Evolutionary conservation across 139 green algal species (phyloP), one percentile per base, ranked within the genome.

Genomic region (Coelastrella sp.): DNA sequence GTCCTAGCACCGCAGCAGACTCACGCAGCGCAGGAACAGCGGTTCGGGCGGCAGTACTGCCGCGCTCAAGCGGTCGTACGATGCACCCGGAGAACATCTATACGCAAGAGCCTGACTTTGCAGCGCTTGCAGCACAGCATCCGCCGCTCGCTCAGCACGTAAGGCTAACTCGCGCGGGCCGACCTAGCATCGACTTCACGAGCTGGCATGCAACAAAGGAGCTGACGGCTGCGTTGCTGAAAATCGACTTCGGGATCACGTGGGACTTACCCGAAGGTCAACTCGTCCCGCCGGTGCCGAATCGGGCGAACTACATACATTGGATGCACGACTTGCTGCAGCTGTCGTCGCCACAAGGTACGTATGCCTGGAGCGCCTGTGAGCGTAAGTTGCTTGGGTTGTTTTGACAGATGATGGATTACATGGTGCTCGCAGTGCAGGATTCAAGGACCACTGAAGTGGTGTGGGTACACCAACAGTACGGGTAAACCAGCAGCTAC

Each of bases 281-380:
- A 71, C 94, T 99, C 57, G 95, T 98, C 20, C 96, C 97, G 4
- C 95, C 96, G 0, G 75, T 98, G 3, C 94, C 98, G 73, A 98
- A 98, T 90, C 89, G 98, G 3, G 90, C 91, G 76, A 99, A 99
- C 93, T 99, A 99, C 93, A 92, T 99, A 5, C 94, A 97, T 90
- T 99, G 97, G 97, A 32, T 99, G 13, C n/a, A 96, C 4, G 95
- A 99, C 87, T 92, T 99, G 92, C 91, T 99, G 23, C 54, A 73
- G 47, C 93, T 98, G 83, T 97, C 94, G 3, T 71, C 83, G 5
- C 94, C 95, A 23, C 58, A 75, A 68, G 91, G 92, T 90, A 22
- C 11, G 76, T 6, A 57, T 83, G 22, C n/a, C n/a, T n/a, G n/a
- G n/a, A n/a, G n/a, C n/a, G n/a, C n/a, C n/a, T n/a, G n/a, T n/a